Percentiles rank a stretch among this genome's conserved stretches.
Evolutionary conservation across 2,329 filamentous ascomycete species (phyloP).

Genomic region (Cladosporium sp.): DNA sequence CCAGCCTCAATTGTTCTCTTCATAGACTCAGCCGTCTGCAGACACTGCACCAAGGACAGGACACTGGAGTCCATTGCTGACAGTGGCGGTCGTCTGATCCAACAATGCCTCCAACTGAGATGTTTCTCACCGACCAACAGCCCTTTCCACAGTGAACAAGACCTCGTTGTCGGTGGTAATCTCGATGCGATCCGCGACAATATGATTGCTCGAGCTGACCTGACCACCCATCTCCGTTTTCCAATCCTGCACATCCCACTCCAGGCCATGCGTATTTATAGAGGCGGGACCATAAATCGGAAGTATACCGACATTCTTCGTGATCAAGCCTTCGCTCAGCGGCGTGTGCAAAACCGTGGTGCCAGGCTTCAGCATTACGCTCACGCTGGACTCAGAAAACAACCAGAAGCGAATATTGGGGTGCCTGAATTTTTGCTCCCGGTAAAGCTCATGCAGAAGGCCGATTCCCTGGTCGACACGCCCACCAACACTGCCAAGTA

Average conservation of each 20-base stretch:
- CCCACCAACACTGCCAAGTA: constrained; percentile 79
- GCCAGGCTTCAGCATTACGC: constrained; percentile 70
- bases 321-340: constrained; percentile 51
- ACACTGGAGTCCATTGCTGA: too few species aligned
- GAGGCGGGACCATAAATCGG: constrained; percentile 72
- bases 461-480: constrained; percentile 90
- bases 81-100: too few species aligned
- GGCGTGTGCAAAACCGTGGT: constrained; percentile 64
- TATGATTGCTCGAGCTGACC: constrained; percentile 48
- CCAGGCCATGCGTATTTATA: constrained; percentile 75
- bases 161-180: constrained; percentile 40
- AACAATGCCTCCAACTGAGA: too few species aligned
- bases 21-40: too few species aligned
- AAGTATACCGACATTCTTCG: constrained; percentile 77
- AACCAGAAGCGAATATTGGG: constrained; percentile 60
- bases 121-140: not conserved
- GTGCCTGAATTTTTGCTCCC: constrained; percentile 40
- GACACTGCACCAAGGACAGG: too few species aligned
- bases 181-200: constrained; percentile 36
- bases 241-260: constrained; percentile 90
- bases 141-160: constrained; percentile 43
- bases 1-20: too few species aligned
- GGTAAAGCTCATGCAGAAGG: constrained; percentile 77
- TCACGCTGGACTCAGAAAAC: constrained; percentile 73
- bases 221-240: constrained; percentile 51